Evolutionary conservation across 2,329 filamentous ascomycete genomes (phyloP).

Genomic region (Epichloe baconii): DNA sequence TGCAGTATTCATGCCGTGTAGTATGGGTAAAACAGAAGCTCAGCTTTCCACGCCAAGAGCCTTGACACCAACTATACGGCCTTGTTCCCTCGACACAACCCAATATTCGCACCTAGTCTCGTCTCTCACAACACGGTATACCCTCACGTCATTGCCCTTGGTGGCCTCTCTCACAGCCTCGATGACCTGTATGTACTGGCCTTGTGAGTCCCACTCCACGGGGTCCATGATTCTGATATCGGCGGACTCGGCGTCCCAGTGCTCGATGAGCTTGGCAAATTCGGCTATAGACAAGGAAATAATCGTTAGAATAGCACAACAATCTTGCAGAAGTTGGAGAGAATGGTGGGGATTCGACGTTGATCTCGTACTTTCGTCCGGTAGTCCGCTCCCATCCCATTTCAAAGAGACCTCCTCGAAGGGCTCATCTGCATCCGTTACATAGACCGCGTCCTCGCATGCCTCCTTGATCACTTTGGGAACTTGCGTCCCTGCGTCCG

Average conservation of each 20-base stretch:
- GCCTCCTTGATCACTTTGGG: constrained; percentile 43
- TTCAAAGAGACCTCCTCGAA: constrained; percentile 64
- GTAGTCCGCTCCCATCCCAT: constrained; percentile 41
- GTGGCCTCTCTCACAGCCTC: constrained; percentile 54
- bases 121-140: constrained; percentile 57
- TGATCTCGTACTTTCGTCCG: constrained; percentile 44
- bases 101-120: constrained; percentile 64
- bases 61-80: constrained; percentile 63
- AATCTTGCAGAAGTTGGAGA: background rate
- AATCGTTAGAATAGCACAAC: background rate
- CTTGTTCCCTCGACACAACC: constrained; percentile 52
- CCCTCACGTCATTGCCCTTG: constrained; percentile 53
- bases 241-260: constrained; percentile 37
- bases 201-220: constrained; percentile 58
- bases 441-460: constrained; percentile 48
- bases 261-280: constrained; percentile 54
- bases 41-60: constrained; percentile 57
- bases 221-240: constrained; percentile 53
- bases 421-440: constrained; percentile 74
- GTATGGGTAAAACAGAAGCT: background rate
- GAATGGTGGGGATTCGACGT: background rate
- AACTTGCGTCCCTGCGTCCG: constrained; percentile 41
- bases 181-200: constrained; percentile 55
- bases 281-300: constrained; percentile 36
- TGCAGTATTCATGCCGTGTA: too few species aligned